These are phyloP conservation scores for Neurospora sp. DNA, from an alignment of 495 filamentous ascomycete species.

Conservation along the genomic window DNA sequence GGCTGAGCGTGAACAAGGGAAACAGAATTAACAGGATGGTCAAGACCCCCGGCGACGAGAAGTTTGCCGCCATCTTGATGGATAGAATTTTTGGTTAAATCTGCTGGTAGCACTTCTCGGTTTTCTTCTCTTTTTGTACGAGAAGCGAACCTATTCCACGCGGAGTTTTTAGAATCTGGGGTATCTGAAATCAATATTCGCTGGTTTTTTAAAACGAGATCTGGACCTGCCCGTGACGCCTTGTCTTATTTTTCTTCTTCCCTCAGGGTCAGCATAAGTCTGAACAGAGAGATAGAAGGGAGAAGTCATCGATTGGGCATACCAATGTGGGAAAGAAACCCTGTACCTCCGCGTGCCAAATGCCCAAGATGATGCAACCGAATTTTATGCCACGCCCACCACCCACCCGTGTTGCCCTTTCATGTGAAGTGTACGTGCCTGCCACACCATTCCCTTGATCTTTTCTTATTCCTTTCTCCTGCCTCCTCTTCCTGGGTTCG, in stretches of 20 bases:
- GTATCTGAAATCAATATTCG: background rate
- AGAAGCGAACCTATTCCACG: constrained; percentile 14
- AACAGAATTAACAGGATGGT: constrained; percentile 71
- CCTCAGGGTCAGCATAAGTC: constrained; percentile 10
- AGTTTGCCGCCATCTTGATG: constrained; percentile 39
- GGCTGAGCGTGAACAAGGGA: constrained; percentile 58
- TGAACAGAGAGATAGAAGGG: background rate
- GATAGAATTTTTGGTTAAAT: constrained; percentile 36
- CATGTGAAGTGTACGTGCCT: background rate
- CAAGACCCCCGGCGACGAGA: constrained; percentile 42
- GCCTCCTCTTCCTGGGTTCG: background rate
- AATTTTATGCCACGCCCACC: background rate
- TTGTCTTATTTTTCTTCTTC: background rate
- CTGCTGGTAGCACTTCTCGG: background rate
- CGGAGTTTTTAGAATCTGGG: constrained; percentile 2
- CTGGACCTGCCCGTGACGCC: background rate
- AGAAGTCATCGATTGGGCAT: constrained; percentile 2
- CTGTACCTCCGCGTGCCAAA: background rate
- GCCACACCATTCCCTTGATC: background rate
- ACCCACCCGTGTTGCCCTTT: background rate
- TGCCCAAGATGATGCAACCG: background rate
- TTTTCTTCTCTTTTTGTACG: constrained; percentile 8
- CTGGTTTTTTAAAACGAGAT: background rate
- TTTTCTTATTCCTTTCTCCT: background rate
- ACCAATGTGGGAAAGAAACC: constrained; percentile 4